Evolutionary conservation across 441 rosid species (phyloP).

Genomic region (Melianthus villosus): DNA sequence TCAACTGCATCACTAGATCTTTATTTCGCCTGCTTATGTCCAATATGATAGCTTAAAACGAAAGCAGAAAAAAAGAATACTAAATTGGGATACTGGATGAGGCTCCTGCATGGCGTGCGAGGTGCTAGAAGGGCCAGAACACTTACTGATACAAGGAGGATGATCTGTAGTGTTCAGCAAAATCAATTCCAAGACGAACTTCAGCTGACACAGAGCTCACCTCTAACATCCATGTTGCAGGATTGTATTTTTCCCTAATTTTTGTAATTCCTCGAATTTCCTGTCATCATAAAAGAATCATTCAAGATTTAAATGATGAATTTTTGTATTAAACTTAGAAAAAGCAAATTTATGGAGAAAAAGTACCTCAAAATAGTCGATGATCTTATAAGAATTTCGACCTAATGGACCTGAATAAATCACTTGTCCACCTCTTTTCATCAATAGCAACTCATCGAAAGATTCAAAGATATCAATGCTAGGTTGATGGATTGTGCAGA

Average conservation of each 20-base stretch:
- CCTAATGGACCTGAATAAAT: conserved; percentile 59
- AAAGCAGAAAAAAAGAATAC: too few species aligned
- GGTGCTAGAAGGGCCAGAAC: too few species aligned
- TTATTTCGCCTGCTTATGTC: conserved; percentile 42
- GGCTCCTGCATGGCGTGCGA: too few species aligned
- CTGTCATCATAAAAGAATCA: too few species aligned
- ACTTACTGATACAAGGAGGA: conserved; percentile 48
- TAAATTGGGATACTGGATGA: too few species aligned
- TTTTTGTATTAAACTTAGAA: too few species aligned
- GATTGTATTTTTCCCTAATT: conserved; percentile 51
- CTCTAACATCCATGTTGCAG: conserved; percentile 75
- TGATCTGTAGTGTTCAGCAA: conserved; percentile 38
- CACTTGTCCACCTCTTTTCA: conserved; percentile 76
- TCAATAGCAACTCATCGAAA: conserved; percentile 43
- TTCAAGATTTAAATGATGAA: too few species aligned
- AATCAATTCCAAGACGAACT: conserved; percentile 38
- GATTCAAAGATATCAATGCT: conserved; percentile 67
- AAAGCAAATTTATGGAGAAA: background rate
- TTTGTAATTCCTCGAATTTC: conserved; percentile 38
- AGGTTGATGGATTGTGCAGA: conserved; percentile 72
- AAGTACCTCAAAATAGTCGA: conserved; percentile 53
- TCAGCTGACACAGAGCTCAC: conserved; percentile 60
- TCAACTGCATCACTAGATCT: conserved; percentile 48
- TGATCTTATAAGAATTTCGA: conserved; percentile 38
- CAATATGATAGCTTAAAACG: conserved; percentile 2